Percentiles rank a stretch among this genome's conserved stretches.
Evolutionary conservation across 345 rosid species (phyloP).

Genomic region (Euphorbia lathyris): DNA sequence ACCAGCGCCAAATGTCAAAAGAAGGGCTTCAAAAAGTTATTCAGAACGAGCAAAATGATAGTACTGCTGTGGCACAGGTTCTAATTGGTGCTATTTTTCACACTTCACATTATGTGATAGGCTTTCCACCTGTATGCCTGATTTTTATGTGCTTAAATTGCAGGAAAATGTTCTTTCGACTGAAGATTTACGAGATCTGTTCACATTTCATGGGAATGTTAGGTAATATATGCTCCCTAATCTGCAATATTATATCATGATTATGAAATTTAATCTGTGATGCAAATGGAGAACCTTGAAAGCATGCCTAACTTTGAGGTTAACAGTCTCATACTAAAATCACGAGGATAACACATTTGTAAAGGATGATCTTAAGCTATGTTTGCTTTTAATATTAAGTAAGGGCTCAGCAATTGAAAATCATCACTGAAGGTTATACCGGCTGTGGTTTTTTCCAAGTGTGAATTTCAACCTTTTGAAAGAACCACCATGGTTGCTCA

Average conservation of each 20-base stretch:
- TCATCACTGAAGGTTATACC: not conserved
- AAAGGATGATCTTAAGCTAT: not conserved
- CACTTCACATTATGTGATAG: conserved; percentile 12
- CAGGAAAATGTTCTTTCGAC: conserved; percentile 84
- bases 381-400: not conserved
- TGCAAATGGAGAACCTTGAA: not conserved
- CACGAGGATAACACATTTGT: not conserved
- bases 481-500: too few species aligned
- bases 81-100: conserved; percentile 6
- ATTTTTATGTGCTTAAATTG: conserved; percentile 19
- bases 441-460: not conserved
- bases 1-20: conserved; percentile 97
- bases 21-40: conserved; percentile 99
- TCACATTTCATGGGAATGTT: conserved; percentile 65
- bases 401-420: not conserved
- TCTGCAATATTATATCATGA: conserved; percentile 11
- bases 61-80: conserved; percentile 47
- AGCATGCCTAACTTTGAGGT: not conserved
- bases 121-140: conserved; percentile 7
- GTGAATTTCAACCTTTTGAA: not conserved
- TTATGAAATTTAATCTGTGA: not conserved
- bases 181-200: conserved; percentile 85
- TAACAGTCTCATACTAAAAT: conserved; percentile 4
- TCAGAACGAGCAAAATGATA: conserved; percentile 63
- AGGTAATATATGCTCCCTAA: conserved; percentile 41